These are phyloP conservation scores for Albizia julibrissin DNA, from an alignment of 306 rosid species.

Conservation along the genomic window DNA sequence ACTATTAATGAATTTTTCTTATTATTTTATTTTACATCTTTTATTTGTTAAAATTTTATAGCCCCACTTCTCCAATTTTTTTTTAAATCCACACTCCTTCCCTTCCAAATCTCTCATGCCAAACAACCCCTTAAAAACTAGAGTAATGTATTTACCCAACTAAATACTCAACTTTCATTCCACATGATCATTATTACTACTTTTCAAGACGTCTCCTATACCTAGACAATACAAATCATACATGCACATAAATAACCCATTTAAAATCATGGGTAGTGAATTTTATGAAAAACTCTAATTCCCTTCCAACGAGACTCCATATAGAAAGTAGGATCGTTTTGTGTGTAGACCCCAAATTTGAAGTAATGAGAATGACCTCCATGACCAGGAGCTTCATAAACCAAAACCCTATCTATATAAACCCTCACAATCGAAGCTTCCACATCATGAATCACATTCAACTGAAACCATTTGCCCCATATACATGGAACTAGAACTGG, in stretches of 20 bases:
- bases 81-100: too few species aligned
- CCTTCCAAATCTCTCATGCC: too few species aligned
- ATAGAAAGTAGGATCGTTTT: constrained; percentile 34
- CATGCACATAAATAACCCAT: background rate
- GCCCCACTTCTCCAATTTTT: too few species aligned
- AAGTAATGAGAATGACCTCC: constrained; percentile 39
- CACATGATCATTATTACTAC: background rate
- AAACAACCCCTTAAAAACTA: too few species aligned
- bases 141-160: too few species aligned
- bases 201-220: too few species aligned
- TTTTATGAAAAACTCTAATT: constrained; percentile 28
- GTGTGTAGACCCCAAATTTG: constrained; percentile 47
- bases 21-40: too few species aligned
- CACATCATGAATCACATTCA: constrained; percentile 49
- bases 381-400: constrained; percentile 19
- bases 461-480: constrained; percentile 33
- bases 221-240: background rate
- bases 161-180: background rate
- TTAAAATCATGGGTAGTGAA: background rate
- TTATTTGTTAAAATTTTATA: too few species aligned
- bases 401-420: constrained; percentile 32
- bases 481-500: constrained; percentile 29
- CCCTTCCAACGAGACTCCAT: constrained; percentile 54
- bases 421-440: constrained; percentile 40
- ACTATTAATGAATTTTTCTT: too few species aligned